Evolutionary conservation across 257 asterid genomes (phyloP), one percentile per base, ranked within the genome.

Genomic region (Lantana camara): DNA sequence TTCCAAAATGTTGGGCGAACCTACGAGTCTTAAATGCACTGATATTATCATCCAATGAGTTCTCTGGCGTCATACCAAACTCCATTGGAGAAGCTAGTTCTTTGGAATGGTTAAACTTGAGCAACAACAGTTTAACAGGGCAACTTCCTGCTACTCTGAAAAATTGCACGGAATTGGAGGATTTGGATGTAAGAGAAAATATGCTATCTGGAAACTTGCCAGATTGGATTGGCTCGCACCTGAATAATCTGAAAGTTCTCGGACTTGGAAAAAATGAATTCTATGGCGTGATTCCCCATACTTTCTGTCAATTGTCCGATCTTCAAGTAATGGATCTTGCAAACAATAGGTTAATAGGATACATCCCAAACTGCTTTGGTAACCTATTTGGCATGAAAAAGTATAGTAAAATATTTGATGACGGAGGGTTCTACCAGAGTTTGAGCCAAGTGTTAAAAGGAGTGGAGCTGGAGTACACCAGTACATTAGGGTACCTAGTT

Each of bases 271-370:
- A n/a, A n/a, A n/a, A 62, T 12, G 46, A 62, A 19, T 62, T 62
- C 32, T 15, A 10, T 17, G 57, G 57, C 3, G 1, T 9, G 14
- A 64, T 64, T 51, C 50, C 69, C 13, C 9, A 5, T 21, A 16
- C 7, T 9, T 24, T 34, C 5, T 64, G 61, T 22, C 60, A 14
- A 37, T 15, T 64, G 1, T n/a, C 13, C 32, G 5, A 41, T 20
- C 69, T 64, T 21, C 61, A 50, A 20, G 16, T 64, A 21, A 8
- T 64, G 52, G 50, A 64, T 40, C 15, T 51, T 20, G 69, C 60
- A 23, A 13, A 50, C 16, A 50, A 50, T 35, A 35, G 20, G 35
- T 15, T 64, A 16, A 64, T 17, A 0, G 60, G 69, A 64, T 51
- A 3, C 29, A 54, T 66, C 13, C 56, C 71, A 42, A 21, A 17